Percentiles rank a stretch among this genome's conserved stretches.
Conservation (phyloP, 208 protist genomes). For the Novymonas esmeraldas region DNA sequence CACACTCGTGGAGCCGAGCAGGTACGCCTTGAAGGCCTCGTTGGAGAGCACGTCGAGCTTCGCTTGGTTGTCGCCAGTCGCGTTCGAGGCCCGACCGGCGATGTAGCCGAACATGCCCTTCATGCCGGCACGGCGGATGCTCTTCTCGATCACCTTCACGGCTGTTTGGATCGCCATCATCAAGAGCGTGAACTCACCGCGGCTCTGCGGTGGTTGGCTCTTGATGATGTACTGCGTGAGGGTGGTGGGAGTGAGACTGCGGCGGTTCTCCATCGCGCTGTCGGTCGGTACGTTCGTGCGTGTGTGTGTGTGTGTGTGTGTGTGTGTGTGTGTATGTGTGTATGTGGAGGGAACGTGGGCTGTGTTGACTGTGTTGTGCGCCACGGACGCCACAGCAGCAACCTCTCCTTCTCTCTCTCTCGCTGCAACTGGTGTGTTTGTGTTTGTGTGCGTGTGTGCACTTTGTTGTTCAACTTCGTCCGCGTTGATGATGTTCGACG, state of each 20-base stretch:
- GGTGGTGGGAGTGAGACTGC: slow-evolving; percentile 44
- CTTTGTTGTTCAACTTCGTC: too few species aligned
- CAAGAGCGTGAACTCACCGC: slow-evolving; percentile 86
- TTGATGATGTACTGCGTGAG: slow-evolving; percentile 88
- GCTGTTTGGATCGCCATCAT: slow-evolving; percentile 92
- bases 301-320: slow-evolving; percentile 16
- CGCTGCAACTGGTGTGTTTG: too few species aligned
- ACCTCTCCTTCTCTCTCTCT: too few species aligned
- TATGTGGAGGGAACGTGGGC: too few species aligned
- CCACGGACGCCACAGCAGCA: too few species aligned
- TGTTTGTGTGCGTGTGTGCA: too few species aligned
- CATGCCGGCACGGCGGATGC: slow-evolving; percentile 85
- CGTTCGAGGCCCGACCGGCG: slow-evolving; percentile 47
- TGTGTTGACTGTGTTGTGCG: too few species aligned
- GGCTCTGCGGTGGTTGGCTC: slow-evolving; percentile 74
- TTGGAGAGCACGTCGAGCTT: slow-evolving; percentile 91
- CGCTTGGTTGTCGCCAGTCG: slow-evolving; percentile 83
- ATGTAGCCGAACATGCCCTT: slow-evolving; percentile 85
- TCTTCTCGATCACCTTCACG: slow-evolving; percentile 88
- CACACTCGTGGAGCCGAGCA: slow-evolving; percentile 78
- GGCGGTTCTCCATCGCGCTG: slow-evolving; percentile 30
- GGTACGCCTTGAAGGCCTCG: slow-evolving; percentile 85
- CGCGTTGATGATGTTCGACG: too few species aligned
- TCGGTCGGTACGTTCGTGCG: slow-evolving; percentile 4
- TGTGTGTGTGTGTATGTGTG: too few species aligned